Base-by-base conservation (phyloP, 495 filamentous ascomycete species). In the Tuber indicum region DNA sequence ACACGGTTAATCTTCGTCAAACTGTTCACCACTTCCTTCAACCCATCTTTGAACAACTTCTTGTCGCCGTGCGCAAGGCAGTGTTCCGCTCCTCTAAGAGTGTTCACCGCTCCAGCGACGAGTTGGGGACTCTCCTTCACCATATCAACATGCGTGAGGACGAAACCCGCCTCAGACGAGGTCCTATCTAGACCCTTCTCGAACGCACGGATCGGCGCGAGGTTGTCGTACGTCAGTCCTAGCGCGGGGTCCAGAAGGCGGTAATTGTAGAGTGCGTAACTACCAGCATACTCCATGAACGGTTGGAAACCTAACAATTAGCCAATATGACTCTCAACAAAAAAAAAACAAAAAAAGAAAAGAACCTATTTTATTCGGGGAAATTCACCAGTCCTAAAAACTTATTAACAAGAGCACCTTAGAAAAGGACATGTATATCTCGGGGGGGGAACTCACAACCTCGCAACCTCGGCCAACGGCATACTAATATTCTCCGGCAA, bases 211-310 rank as follows among this genome's bases (percentile, higher is more conserved):
- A 97, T 91, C 6, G 96, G 89, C 62, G 92, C 91, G 17, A 97
- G 87, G 84, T 97, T 97, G 72, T 88, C 85, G 82, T 94, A 94
- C 17, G 90, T 87, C 23, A 93, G 86, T 42, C 92, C 92, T 39
- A 85, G 86, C 23, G 87, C 82, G 23, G 91, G 91, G 75, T 94
- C 87, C 42, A 87, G 85, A 21, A 96, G 87, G 39, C 88, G 88
- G 84, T 96, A 97, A 86, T 97, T 97, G 89, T 91, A 97, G 71
- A 97, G 89, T 70, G 93, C 92, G 85, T 97, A 97, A 3, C 92
- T 92, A 39, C 93, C 94, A 19, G 94, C 94, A 84, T 97, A 97
- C 81, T 95, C 93, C 93, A 97, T 95, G 87, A 96, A 97, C 10
- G 94, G 93, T 83, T 92, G 91, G 85, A 92, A 93, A 32, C 88